Evolutionary conservation across 129 eudicot genomes (phyloP), one percentile per base, ranked within the genome.

Genomic region (Ambrosia artemisiifolia): DNA sequence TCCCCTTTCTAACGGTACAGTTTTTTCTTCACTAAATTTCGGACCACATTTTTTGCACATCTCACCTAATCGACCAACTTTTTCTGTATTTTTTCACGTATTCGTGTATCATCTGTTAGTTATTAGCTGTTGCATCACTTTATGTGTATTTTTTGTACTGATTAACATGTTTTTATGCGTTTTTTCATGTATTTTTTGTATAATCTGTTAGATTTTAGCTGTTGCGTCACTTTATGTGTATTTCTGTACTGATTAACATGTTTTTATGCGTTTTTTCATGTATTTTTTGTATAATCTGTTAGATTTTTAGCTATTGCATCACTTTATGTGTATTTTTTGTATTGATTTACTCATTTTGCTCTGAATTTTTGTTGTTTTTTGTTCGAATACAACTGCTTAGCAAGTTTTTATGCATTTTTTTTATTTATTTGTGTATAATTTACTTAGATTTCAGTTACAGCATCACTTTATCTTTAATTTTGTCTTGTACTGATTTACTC

Each of bases 341-440:
- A 24, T 1, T 24, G 28, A 24, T 24, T 5, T 66, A 42, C 67
- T 75, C 43, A 54, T 56, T 65, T 30, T 55, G 8, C 70, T 33
- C 16, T 17, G n/a, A 11, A 6, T 43, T 66, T 32, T 5, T 56
- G 80, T 75, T 75, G 74, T 60, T 33, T 67, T 75, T 17, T n/a
- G 30, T 40, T 54, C 73, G 38, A 34, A 24, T 66, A 40, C 66
- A 14, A 35, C 59, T 32, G 12, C 56, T 28, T 13, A 40, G 69
- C 49, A 63, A 17, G 3, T 36, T 63, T 9, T 17, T 3, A 6
- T 10, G 16, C 51, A 5, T 40, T 9, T 40, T 10, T 18, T 10
- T 34, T 38, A 40, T 16, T 18, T 14, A 1, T 2, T 38, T 36
- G 3, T 33, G 1, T 4, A 19, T 17, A 11, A 30, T 30, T 73